These are phyloP conservation scores for Naegleria lovaniensis DNA, from an alignment of 208 protist species.

Conservation along the genomic window DNA sequence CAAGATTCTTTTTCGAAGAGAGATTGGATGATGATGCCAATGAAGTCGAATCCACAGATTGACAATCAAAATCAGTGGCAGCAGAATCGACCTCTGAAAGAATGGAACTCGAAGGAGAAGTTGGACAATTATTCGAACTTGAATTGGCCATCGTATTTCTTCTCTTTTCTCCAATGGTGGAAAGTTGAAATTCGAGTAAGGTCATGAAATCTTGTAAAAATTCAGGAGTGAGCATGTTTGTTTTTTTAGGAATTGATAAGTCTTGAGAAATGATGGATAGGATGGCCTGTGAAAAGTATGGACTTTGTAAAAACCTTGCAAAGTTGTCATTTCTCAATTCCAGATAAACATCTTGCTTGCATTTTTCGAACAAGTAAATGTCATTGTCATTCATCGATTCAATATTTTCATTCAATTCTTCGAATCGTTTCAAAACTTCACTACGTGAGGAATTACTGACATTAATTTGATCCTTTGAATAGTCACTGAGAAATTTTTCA, in stretches of 20 bases:
- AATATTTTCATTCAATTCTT: not conserved
- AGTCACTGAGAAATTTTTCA: not conserved
- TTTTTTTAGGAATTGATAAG: not conserved
- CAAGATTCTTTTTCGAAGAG: no score
- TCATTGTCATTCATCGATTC: not conserved
- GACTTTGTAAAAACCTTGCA: not conserved
- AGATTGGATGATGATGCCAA: no score
- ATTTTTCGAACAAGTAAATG: not conserved
- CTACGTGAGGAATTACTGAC: not conserved
- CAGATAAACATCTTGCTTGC: not conserved
- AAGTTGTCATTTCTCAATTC: not conserved
- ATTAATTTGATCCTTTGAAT: not conserved
- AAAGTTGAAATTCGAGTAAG: not conserved
- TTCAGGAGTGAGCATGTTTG: not conserved
- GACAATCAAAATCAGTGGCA: not conserved
- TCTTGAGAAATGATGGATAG: not conserved
- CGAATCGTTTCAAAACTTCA: not conserved
- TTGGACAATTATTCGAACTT: not conserved
- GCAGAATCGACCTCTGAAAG: not conserved
- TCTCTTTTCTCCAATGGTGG: not conserved
- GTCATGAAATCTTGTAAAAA: not conserved
- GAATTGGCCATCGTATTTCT: not conserved
- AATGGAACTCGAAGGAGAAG: no score
- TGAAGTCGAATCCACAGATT: no score
- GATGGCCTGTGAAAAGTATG: not conserved